Base-by-base conservation (phyloP, 208 protist genomes). In the Sergeia podlipaevii region DNA sequence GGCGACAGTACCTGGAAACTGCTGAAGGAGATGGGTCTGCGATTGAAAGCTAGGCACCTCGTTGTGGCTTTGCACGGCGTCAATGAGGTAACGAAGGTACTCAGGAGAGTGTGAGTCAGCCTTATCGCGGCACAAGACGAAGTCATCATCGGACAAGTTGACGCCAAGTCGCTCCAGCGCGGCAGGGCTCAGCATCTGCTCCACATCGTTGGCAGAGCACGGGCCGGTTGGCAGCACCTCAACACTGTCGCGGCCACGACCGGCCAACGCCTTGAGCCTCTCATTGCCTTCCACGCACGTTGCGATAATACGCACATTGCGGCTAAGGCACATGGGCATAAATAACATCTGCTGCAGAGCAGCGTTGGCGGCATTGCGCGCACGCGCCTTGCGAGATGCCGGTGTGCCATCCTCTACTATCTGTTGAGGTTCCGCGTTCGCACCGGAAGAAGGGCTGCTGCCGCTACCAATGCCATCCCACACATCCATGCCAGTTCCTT, bases 221-320 rank as follows among this genome's bases (percentile, higher is more conserved):
- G 34, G 36, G 17, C 72, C 66, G 27, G 86, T 44, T 32, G 53
- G 56, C 11, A 91, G 66, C 46, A 77, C 45, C 28, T 91, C 84
- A 8, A 66, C 64, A 34, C 77, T 89, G 57, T 91, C 84, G 11
- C 75, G 66, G 23, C 80, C 84, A 48, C 71, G 64, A 33, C 39
- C 36, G 20, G 41, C 54, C 0, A 76, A 59, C 17, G 52, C 50
- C 11, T 33, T 54, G 5, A 79, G 10, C 4, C 43, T 48, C 11
- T 62, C 33, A 17, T 58, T 67, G 43, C 57, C 49, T 15, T 70
- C 57, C 8, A 20, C 43, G 57, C 71, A 80, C 30, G 70, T 69
- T 17, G 71, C 70, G 24, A 93, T 70, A 21, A 89, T 50, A 20
- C 85, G 85, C n/a, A 90, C 75, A 38, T 88, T 70, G 45, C 85